A percentile compares a stretch with the other conserved stretches of the same genome.
Evolutionary conservation across 305 asterid genomes (phyloP).

Genomic region (Fraxinus xanthoxyloides): DNA sequence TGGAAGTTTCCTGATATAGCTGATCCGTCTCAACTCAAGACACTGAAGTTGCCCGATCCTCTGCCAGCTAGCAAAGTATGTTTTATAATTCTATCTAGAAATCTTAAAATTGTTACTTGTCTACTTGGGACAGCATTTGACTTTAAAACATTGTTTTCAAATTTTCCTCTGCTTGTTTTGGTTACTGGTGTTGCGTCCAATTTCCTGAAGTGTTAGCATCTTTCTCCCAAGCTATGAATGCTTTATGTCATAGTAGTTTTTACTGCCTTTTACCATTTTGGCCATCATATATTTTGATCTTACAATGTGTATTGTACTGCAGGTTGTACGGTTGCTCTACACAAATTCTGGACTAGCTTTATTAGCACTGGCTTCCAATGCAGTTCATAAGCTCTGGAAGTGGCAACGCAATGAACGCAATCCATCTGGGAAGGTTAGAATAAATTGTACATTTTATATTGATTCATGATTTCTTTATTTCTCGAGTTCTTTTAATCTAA

Average conservation of each 20-base stretch:
- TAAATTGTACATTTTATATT: constrained; percentile 12
- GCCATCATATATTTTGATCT: not conserved
- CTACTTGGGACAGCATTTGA: not conserved
- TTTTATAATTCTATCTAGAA: not conserved
- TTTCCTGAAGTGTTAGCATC: constrained; percentile 3
- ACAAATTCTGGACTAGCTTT: constrained; percentile 81
- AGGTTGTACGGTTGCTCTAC: constrained; percentile 82
- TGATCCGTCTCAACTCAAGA: constrained; percentile 77
- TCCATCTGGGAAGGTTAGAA: constrained; percentile 80
- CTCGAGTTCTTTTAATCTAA: constrained; percentile 12
- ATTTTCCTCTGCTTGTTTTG: constrained; percentile 15
- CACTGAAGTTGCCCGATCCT: constrained; percentile 81
- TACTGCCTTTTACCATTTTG: not conserved
- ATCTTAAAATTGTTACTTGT: constrained; percentile 1
- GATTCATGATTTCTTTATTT: not conserved
- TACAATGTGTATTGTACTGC: constrained; percentile 17
- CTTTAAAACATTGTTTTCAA: not conserved
- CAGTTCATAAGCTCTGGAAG: constrained; percentile 93
- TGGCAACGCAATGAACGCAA: constrained; percentile 93
- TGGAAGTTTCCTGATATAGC: constrained; percentile 86
- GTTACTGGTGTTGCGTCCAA: constrained; percentile 13
- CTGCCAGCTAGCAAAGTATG: constrained; percentile 80
- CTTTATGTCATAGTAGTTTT: not conserved
- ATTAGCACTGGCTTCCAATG: constrained; percentile 82
- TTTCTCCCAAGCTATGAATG: not conserved